Base-by-base conservation (phyloP, 371 early-diverging fungal species). In the Thermomucor indicae-seudaticae region DNA sequence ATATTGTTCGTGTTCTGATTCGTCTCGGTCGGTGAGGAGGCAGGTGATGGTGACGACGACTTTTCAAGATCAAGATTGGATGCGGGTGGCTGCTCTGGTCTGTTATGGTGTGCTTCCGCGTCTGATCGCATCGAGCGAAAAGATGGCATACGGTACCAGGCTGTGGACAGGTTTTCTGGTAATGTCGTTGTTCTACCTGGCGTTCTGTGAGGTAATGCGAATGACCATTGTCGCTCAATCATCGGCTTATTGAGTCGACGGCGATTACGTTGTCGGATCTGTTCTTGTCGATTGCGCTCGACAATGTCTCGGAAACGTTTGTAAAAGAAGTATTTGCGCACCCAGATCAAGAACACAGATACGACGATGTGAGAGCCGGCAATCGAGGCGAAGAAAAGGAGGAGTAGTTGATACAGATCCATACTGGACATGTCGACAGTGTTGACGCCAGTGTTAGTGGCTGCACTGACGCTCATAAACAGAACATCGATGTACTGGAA, bases 261-360 rank as follows among this genome's bases (percentile, higher is more conserved):
- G 30, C 31, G 49, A 11, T 58, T 52, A 6, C 49, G 57, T 22
- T 70, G 57, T 35, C 51, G 57, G 17, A 40, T 1, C 11, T 24
- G 22, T 40, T 60, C 44, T 19, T 43, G 43, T 24, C 55, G 47
- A 43, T 66, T 66, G 12, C 49, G 57, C 23, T 47, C 22, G 6
- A 70, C 31, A 38, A 62, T 57, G 19, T 64, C 57, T 45, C 67
- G 53, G 31, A 70, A 70, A 28, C 71, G 53, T 46, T 62, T 57
- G n/a, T 54, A 58, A 37, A 70, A 70, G 28, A 62, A 66, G 29
- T 70, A 56, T 29, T 62, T 53, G 17, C 71, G 51, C 2, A 70
- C 71, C 52, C 61, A 53, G 22, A 70, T 62, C 0, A 70, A 57
- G 24, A 54, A 45, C 39, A 58, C 55, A 4, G 61, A 65, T 14